These are phyloP conservation scores for Trichophyton mentagrophytes DNA, from an alignment of 2,329 filamentous ascomycete genomes.

Conservation along the genomic window DNA sequence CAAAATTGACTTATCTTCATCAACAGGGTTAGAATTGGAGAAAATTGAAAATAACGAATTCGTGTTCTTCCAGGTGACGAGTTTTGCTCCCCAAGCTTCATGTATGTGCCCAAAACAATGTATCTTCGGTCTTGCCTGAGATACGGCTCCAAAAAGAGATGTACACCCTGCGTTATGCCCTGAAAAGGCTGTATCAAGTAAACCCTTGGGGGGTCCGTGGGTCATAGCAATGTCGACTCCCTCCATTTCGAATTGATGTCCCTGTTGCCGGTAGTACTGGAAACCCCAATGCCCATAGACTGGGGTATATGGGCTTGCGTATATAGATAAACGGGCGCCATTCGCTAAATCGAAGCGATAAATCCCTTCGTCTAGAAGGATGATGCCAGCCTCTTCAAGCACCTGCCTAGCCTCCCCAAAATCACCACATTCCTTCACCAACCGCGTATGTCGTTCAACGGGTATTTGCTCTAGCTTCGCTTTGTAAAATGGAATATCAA, in stretches of 20 bases:
- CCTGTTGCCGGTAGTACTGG: constrained; percentile 31
- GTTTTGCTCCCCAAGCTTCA: constrained; percentile 45
- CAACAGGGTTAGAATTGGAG: constrained; percentile 35
- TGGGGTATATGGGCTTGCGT: constrained; percentile 44
- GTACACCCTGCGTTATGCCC: constrained; percentile 22
- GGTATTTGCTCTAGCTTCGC: constrained; percentile 21
- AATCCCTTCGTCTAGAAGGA: constrained; percentile 40
- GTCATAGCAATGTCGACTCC: constrained; percentile 40
- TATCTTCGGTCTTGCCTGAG: constrained; percentile 22
- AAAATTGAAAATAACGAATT: constrained; percentile 22
- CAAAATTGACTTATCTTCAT: constrained; percentile 22
- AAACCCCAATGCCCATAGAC: constrained; percentile 38
- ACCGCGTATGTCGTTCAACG: constrained; percentile 18
- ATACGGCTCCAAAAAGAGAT: constrained; percentile 22
- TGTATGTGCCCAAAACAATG: constrained; percentile 34
- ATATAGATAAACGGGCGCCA: constrained; percentile 39
- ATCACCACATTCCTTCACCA: constrained; percentile 30
- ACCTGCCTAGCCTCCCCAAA: constrained; percentile 29
- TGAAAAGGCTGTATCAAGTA: constrained; percentile 36
- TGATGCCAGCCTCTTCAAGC: constrained; percentile 32
- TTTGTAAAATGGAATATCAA: constrained; percentile 29
- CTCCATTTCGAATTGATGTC: constrained; percentile 27
- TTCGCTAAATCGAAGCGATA: constrained; percentile 39
- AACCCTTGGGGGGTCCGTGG: constrained; percentile 42
- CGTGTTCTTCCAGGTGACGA: constrained; percentile 39